Evolutionary conservation across 164 flowering plant genomes (phyloP), one percentile per base, ranked within the genome.

Genomic region (Litsea cubeba): DNA sequence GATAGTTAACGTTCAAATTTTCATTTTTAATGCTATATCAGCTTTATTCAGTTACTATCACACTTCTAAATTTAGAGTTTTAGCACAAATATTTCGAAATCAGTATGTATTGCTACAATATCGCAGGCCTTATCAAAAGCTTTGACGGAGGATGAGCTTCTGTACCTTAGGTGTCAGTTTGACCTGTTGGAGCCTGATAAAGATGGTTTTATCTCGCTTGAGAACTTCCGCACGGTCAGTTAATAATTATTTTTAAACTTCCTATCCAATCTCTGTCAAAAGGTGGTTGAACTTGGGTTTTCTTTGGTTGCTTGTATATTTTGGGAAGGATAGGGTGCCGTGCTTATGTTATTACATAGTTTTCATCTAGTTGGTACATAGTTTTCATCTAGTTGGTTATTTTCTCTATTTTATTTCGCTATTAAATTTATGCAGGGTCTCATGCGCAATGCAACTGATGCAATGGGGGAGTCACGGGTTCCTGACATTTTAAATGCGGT

Each of bases 51-150:
- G 10, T 26, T 30, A 28, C 35, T 66, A 18, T 12, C 11, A 1
- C 14, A 12, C 15, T 66, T 24, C 26, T 5, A 20, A 17, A 26
- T 17, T 35, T 32, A 26, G 17, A 12, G 25, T 8, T 28, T 66
- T 66, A 5, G 49, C 49, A 20, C 10, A 18, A 66, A 66, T 54
- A 54, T 15, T 20, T 66, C 17, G 22, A 32, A 28, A 26, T 60
- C 28, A 63, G 66, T 18, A 28, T 28, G 32, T 66, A 26, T 30
- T 28, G 26, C 20, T 72, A 57, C 54, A 63, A 77, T 51, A 12
- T 57, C 81, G 78, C 85, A 96, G 99, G 95, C 99, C 75, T 87
- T 94, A 14, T 88, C 99, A 68, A 96, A 90, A 84, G 93, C 95
- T 54, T 83, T 92, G 78, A 85, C 91, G 23, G 97, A 87, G 81